phyloP scores from a whole-genome alignment of 768 basidiomycete genomes.

The Melanogaster broomeanus region DNA sequence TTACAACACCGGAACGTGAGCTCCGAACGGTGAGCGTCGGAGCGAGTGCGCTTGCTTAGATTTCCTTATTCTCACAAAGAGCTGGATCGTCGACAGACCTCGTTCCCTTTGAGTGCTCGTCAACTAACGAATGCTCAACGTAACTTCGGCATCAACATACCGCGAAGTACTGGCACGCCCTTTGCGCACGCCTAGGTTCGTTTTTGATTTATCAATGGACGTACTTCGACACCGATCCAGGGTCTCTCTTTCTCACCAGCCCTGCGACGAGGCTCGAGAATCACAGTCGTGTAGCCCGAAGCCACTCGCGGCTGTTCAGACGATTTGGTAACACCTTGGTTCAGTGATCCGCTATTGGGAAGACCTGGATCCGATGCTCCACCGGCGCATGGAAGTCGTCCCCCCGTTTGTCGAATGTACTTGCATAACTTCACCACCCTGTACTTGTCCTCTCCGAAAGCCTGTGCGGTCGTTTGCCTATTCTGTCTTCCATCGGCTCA shows the following conservation, averaged over 20 bases:
- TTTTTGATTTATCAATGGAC: slow-evolving; percentile 8
- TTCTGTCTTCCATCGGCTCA: too few relatives aligned
- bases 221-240: slow-evolving; percentile 18
- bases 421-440: not conserved
- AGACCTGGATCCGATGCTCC: slow-evolving; percentile 30
- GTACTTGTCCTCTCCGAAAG: slow-evolving; percentile 8
- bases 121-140: slow-evolving; percentile 10
- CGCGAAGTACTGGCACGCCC: slow-evolving; percentile 26
- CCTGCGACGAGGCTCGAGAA: slow-evolving; percentile 20
- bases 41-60: too few relatives aligned
- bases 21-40: too few relatives aligned
- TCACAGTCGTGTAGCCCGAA: slow-evolving; percentile 9
- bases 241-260: slow-evolving; percentile 19
- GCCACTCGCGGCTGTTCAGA: slow-evolving; percentile 12
- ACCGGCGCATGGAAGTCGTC: slow-evolving; percentile 28
- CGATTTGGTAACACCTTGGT: slow-evolving; percentile 25
- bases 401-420: slow-evolving; percentile 13
- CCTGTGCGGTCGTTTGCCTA: slow-evolving; percentile 10
- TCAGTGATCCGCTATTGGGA: slow-evolving; percentile 5
- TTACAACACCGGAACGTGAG: not conserved
- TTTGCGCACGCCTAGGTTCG: slow-evolving; percentile 28
- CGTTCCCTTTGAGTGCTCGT: slow-evolving; percentile 14
- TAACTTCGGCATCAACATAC: slow-evolving; percentile 15
- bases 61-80: slow-evolving; percentile 12
- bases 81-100: slow-evolving; percentile 3